Conservation (phyloP, 306 rosid species). For the Cicer judaicum region DNA sequence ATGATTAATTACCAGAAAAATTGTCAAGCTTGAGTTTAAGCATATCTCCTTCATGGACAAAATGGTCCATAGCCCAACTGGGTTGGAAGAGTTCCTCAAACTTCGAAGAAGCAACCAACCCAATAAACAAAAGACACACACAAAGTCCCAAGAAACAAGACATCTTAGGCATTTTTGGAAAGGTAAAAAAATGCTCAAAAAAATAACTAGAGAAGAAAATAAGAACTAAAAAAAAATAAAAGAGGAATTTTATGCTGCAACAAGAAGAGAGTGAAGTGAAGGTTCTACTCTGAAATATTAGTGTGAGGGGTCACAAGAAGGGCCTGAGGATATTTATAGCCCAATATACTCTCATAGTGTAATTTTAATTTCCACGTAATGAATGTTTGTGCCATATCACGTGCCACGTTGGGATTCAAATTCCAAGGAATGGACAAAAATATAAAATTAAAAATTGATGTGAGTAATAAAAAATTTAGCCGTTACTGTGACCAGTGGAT, state of each 20-base stretch:
- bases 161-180: conserved; percentile 38
- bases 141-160: conserved; percentile 43
- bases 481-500: conserved; percentile 53
- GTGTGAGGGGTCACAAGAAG: conserved; percentile 29
- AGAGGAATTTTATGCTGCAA: background rate
- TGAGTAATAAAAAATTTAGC: conserved; percentile 57
- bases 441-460: background rate
- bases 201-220: background rate
- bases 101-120: conserved; percentile 60
- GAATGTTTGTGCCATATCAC: conserved; percentile 45
- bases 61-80: conserved; percentile 86
- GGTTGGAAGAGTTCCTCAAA: conserved; percentile 90
- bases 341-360: background rate
- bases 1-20: conserved; percentile 62
- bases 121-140: conserved; percentile 54
- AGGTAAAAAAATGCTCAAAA: background rate
- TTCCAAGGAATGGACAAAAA: conserved; percentile 36
- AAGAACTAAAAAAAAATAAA: background rate
- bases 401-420: conserved; percentile 55
- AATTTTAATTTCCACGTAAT: conserved; percentile 34
- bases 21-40: conserved; percentile 82
- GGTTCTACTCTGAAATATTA: conserved; percentile 41
- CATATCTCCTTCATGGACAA: conserved; percentile 71
- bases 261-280: conserved; percentile 34
- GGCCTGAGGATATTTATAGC: background rate